A percentile compares a stretch with the other conserved stretches of the same genome.
phyloP scores from a whole-genome alignment of 148 eudicot species.

The Arbutus unedo region DNA sequence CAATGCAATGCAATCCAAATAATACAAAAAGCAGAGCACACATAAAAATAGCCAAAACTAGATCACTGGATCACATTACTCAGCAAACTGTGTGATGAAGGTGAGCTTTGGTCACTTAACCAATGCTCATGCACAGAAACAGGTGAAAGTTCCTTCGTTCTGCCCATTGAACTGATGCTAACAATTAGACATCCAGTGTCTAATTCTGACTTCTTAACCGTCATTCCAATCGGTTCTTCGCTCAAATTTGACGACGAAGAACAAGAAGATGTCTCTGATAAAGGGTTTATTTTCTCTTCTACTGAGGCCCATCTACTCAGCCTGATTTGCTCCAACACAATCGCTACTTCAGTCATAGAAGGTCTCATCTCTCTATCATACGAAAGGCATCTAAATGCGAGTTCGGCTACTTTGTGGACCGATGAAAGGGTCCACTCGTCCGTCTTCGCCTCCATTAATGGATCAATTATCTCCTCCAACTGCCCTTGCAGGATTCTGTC shows the following conservation, averaged over 20 bases:
- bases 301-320: constrained; percentile 22
- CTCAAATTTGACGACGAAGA: constrained; percentile 25
- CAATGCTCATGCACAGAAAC: constrained; percentile 28
- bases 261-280: constrained; percentile 21
- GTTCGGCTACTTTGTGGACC: constrained; percentile 41
- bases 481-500: constrained; percentile 47
- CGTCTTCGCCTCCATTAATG: constrained; percentile 26
- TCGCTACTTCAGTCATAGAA: constrained; percentile 50
- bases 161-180: constrained; percentile 18
- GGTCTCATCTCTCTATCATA: constrained; percentile 55
- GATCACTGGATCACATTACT: constrained; percentile 16
- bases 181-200: constrained; percentile 5
- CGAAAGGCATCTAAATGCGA: constrained; percentile 49
- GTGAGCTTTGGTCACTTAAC: constrained; percentile 40
- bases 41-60: background rate
- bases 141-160: constrained; percentile 15
- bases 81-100: constrained; percentile 40
- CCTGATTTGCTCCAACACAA: constrained; percentile 43
- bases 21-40: background rate
- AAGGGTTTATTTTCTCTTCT: constrained; percentile 17
- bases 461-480: constrained; percentile 55
- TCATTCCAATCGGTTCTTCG: constrained; percentile 17
- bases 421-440: constrained; percentile 38
- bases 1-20: background rate
- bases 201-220: background rate